phyloP scores from a whole-genome alignment of 2,329 filamentous ascomycete species.

The Botrytis porri region DNA sequence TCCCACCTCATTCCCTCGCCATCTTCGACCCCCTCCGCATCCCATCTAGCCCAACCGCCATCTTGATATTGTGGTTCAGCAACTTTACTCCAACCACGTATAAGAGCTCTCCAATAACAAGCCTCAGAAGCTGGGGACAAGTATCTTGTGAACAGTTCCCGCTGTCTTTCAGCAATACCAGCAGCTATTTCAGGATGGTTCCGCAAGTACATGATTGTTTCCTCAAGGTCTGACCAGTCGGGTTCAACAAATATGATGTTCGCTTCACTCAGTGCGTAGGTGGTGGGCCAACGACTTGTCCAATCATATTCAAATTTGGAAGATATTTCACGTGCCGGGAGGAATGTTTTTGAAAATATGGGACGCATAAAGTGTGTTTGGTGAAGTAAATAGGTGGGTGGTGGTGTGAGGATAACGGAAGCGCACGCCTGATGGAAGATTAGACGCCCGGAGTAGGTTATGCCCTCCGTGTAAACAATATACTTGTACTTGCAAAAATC shows the following conservation, averaged over 20 bases:
- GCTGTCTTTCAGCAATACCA: slow-evolving; percentile 48
- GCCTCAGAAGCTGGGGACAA: slow-evolving; percentile 49
- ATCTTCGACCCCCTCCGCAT: slow-evolving; percentile 34
- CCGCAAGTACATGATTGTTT: slow-evolving; percentile 47
- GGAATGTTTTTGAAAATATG: slow-evolving; percentile 41
- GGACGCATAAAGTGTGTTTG: slow-evolving; percentile 48
- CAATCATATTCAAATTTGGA: slow-evolving; percentile 17
- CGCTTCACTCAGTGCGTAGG: slow-evolving; percentile 40
- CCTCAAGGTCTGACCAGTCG: slow-evolving; percentile 51
- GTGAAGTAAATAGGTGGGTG: slow-evolving; percentile 50
- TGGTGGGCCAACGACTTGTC: slow-evolving; percentile 42
- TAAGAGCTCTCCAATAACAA: slow-evolving; percentile 52
- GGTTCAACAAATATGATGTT: slow-evolving; percentile 51
- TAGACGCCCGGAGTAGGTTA: slow-evolving; percentile 53
- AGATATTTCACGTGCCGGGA: slow-evolving; percentile 20
- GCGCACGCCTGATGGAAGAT: slow-evolving; percentile 51
- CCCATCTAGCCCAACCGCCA: slow-evolving; percentile 38
- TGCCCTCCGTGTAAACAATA: slow-evolving; percentile 52
- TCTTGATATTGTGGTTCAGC: slow-evolving; percentile 40
- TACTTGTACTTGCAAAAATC: slow-evolving; percentile 53
- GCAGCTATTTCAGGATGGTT: slow-evolving; percentile 44
- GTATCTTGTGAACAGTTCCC: slow-evolving; percentile 46
- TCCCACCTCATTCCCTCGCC: slow-evolving; percentile 36
- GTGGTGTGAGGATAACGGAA: slow-evolving; percentile 48
- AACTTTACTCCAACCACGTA: slow-evolving; percentile 48